Percentiles rank a stretch among this genome's conserved stretches.
phyloP scores from a whole-genome alignment of 352 stramenopile genomes.

The Pythium aphanidermatum region DNA sequence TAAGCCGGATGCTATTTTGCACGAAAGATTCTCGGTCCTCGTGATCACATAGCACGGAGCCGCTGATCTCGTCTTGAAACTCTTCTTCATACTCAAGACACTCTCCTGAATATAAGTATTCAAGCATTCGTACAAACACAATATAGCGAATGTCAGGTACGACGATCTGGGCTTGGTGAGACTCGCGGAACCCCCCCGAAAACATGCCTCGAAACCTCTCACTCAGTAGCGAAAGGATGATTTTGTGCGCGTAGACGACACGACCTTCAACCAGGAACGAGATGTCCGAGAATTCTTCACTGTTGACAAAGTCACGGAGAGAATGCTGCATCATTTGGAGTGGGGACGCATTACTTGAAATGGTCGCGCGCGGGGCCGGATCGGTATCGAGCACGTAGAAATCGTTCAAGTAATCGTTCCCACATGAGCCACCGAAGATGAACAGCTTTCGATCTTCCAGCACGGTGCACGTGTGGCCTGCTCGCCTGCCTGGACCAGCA shows the following conservation, averaged over 20 bases:
- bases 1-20: slow-evolving; percentile 5
- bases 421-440: slow-evolving; percentile 91
- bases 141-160: slow-evolving; percentile 88
- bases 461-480: slow-evolving; percentile 93
- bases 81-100: slow-evolving; percentile 19
- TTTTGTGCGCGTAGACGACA: slow-evolving; percentile 91
- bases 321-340: slow-evolving; percentile 57
- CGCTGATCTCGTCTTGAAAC: not conserved
- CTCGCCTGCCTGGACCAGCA: slow-evolving; percentile 78
- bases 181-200: slow-evolving; percentile 89
- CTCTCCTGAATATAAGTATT: slow-evolving; percentile 93
- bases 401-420: slow-evolving; percentile 92
- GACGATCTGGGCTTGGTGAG: slow-evolving; percentile 73
- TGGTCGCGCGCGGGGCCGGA: slow-evolving; percentile 69
- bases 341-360: slow-evolving; percentile 70
- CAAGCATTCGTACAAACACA: slow-evolving; percentile 89
- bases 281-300: slow-evolving; percentile 93
- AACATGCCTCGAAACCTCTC: slow-evolving; percentile 96
- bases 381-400: slow-evolving; percentile 95
- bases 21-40: not conserved
- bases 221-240: slow-evolving; percentile 91
- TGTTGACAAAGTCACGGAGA: slow-evolving; percentile 89
- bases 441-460: slow-evolving; percentile 89
- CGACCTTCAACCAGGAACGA: slow-evolving; percentile 94
- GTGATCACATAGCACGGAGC: not conserved